Evolutionary conservation across 108 stramenopile genomes (phyloP), one percentile per base, ranked within the genome.

Genomic region (Cyclotella atomus): DNA sequence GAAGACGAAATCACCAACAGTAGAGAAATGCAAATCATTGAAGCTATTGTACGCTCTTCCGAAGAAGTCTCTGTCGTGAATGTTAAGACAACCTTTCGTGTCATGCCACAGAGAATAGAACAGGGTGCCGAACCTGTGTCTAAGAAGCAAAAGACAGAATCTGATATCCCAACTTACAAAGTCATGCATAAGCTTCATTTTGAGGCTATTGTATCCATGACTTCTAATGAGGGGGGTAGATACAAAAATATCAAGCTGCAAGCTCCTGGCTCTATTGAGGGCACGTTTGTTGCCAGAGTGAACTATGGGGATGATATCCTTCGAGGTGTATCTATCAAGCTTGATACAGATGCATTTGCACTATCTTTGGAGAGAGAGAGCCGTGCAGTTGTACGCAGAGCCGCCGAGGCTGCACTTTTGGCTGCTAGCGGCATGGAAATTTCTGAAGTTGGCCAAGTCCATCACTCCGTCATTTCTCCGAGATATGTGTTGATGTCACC

Each of bases 341-440:
- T 94, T 50, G 84, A 94, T 66, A 94, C 93, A 7, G 83, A 84
- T 43, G 89, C 88, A 34, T 75, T 94, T 25, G 93, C 93, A 17
- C 65, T 85, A 12, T 90, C 88, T 79, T 76, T 94, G 55, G 93
- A 94, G 63, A 81, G 82, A 52, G 85, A 89, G 41, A 89, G 88
- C 70, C 88, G 93, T 34, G 73, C 75, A 5, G 86, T 90, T 19
- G 89, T 92, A 38, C 87, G 91, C 5, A 62, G 76, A 27, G 85
- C 91, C 7, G 75, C 85, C 7, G 89, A 90, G 68, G 82, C 80
- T n/a, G 65, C 70, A 20, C 70, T 79, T 24, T 14, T 79, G 52
- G 43, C 75, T 28, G 56, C 71, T 32, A 79, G 71, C 30, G 65
- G 78, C 16, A 46, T 67, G 12, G 78, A 79, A 27, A 21, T 24